Conservation (phyloP, 768 basidiomycete species). For the Lyophyllum semitale region DNA sequence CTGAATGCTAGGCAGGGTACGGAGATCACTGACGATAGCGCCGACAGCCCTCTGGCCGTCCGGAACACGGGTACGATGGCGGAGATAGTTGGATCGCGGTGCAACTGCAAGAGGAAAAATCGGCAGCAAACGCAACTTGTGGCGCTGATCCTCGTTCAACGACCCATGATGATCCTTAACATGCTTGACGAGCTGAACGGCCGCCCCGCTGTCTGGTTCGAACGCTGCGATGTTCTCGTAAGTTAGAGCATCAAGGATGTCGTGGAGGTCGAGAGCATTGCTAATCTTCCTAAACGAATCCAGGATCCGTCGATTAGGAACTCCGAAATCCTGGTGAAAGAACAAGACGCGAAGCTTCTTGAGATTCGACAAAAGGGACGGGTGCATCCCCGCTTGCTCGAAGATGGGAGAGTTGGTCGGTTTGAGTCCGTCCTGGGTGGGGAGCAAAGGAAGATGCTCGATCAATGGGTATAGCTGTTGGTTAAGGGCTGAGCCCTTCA, state of each 20-base stretch:
- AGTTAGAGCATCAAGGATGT: constrained; percentile 29
- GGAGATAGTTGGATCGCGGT: not conserved
- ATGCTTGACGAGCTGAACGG: not conserved
- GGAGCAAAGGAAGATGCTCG: constrained; percentile 29
- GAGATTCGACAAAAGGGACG: constrained; percentile 21
- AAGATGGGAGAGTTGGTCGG: constrained; percentile 29
- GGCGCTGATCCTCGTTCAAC: not conserved
- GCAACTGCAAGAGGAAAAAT: not conserved
- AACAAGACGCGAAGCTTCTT: constrained; percentile 33
- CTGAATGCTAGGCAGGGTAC: constrained; percentile 27
- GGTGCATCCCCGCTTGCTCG: constrained; percentile 21
- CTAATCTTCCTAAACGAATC: constrained; percentile 18
- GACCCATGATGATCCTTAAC: not conserved
- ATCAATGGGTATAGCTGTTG: constrained; percentile 24
- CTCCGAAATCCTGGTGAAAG: constrained; percentile 27
- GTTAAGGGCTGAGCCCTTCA: constrained; percentile 23
- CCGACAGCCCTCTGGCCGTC: not conserved
- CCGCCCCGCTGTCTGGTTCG: not conserved
- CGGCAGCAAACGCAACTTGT: constrained; percentile 6
- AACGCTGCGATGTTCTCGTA: not conserved
- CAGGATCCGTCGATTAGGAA: constrained; percentile 20
- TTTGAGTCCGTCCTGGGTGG: constrained; percentile 30
- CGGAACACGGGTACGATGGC: constrained; percentile 1
- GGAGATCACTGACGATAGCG: constrained; percentile 18
- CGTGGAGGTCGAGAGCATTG: constrained; percentile 26